phyloP scores from a whole-genome alignment of 768 basidiomycete genomes.

The Tylopilus balloui region DNA sequence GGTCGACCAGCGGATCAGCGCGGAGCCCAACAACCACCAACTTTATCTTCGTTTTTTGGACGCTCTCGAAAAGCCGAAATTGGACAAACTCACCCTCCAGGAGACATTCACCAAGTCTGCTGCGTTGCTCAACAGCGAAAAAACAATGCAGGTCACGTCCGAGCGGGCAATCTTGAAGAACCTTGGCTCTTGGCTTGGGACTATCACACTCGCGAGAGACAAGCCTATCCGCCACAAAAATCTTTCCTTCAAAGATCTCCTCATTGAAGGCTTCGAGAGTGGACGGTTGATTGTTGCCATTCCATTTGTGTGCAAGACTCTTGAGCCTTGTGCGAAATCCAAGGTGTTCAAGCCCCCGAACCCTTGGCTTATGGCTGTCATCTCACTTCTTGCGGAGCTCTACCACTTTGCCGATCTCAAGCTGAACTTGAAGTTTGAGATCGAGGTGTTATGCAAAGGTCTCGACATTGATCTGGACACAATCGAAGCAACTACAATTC shows the following conservation, averaged over 20 bases:
- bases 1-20: constrained; percentile 91
- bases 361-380: constrained; percentile 96
- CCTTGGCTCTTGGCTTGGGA: constrained; percentile 91
- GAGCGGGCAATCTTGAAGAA: constrained; percentile 91
- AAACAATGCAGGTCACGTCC: constrained; percentile 76
- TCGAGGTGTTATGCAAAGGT: constrained; percentile 92
- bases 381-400: constrained; percentile 88
- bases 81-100: constrained; percentile 81
- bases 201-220: constrained; percentile 88
- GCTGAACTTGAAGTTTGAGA: constrained; percentile 96
- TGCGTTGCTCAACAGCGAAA: constrained; percentile 83
- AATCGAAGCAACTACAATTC: constrained; percentile 76
- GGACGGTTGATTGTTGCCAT: constrained; percentile 90
- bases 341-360: constrained; percentile 94
- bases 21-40: constrained; percentile 95
- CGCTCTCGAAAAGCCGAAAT: constrained; percentile 59
- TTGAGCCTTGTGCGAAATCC: constrained; percentile 86
- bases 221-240: constrained; percentile 91
- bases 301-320: constrained; percentile 95
- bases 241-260: constrained; percentile 94
- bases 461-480: constrained; percentile 83
- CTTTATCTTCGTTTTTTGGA: constrained; percentile 94
- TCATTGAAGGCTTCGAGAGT: constrained; percentile 92
- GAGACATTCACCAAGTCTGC: constrained; percentile 91
- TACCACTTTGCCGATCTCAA: constrained; percentile 96